Percentiles rank a stretch among this genome's conserved stretches.
phyloP scores from a whole-genome alignment of 495 filamentous ascomycete genomes.

The Hypoxylon crocopeplum region DNA sequence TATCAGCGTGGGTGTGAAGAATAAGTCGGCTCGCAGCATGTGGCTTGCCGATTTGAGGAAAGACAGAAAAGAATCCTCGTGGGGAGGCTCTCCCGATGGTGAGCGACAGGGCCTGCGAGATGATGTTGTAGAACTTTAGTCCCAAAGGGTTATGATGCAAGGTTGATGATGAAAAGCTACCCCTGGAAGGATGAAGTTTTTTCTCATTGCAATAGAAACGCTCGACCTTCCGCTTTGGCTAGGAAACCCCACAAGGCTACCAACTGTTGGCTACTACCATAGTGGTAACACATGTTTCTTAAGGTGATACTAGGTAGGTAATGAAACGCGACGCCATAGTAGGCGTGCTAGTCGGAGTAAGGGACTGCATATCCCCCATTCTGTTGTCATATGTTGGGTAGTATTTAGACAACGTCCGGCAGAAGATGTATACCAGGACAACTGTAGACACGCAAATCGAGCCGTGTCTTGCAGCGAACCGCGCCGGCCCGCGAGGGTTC shows the following conservation, averaged over 20 bases:
- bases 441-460: neutral
- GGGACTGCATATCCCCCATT: constrained; percentile 10
- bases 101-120: constrained; percentile 6
- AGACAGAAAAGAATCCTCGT: neutral
- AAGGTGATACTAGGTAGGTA: constrained; percentile 14
- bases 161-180: constrained; percentile 21
- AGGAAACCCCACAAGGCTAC: constrained; percentile 33
- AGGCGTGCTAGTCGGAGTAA: constrained; percentile 13
- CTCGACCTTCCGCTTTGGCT: constrained; percentile 38
- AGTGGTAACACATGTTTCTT: constrained; percentile 15
- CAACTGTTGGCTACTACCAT: constrained; percentile 11
- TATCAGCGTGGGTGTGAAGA: constrained; percentile 3
- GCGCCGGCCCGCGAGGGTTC: constrained; percentile 15
- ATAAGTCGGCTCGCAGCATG: constrained; percentile 3
- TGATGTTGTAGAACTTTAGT: constrained; percentile 15
- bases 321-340: no score
- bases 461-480: constrained; percentile 8
- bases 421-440: constrained; percentile 6
- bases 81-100: constrained; percentile 2
- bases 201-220: constrained; percentile 20
- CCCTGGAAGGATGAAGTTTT: constrained; percentile 11
- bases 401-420: constrained; percentile 2
- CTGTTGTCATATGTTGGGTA: constrained; percentile 28
- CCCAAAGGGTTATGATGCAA: constrained; percentile 17
- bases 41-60: constrained; percentile 8